These are phyloP conservation scores for Pelargonium hybrid DNA, from an alignment of 441 rosid species.

Conservation along the genomic window DNA sequence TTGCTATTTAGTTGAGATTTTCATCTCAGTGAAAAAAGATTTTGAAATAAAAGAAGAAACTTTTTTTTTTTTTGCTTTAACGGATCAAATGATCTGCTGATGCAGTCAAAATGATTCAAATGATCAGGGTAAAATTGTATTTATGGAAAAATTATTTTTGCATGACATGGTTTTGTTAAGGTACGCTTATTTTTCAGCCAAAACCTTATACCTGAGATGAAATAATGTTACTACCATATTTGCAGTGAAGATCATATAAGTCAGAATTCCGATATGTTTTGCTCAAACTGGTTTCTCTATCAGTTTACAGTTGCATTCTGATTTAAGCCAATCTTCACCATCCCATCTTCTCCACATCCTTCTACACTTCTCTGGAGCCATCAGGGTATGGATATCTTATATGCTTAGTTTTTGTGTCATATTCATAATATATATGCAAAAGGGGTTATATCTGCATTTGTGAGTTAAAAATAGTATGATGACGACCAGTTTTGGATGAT, in stretches of 20 bases:
- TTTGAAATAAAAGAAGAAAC: too few species aligned
- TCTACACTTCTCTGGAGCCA: not conserved
- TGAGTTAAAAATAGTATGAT: too few species aligned
- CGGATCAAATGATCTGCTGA: slow-evolving; percentile 5
- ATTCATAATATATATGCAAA: not conserved
- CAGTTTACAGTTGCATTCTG: not conserved
- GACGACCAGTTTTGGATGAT: not conserved
- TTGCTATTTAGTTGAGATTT: not conserved
- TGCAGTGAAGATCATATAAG: too few species aligned
- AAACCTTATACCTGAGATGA: too few species aligned
- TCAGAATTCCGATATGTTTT: too few species aligned
- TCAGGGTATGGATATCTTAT: not conserved
- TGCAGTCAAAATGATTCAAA: not conserved
- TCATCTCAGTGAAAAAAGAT: not conserved
- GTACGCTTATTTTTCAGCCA: not conserved
- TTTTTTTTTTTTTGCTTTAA: not conserved
- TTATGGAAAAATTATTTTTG: not conserved
- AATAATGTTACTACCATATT: too few species aligned
- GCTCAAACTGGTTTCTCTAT: not conserved
- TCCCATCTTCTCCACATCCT: not conserved
- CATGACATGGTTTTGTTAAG: not conserved
- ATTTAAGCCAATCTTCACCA: too few species aligned
- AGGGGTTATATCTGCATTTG: not conserved
- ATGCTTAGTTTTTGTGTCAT: not conserved
- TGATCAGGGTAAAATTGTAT: not conserved